phyloP scores from a whole-genome alignment of 139 green algal genomes.

The Coelastrella sp. region DNA sequence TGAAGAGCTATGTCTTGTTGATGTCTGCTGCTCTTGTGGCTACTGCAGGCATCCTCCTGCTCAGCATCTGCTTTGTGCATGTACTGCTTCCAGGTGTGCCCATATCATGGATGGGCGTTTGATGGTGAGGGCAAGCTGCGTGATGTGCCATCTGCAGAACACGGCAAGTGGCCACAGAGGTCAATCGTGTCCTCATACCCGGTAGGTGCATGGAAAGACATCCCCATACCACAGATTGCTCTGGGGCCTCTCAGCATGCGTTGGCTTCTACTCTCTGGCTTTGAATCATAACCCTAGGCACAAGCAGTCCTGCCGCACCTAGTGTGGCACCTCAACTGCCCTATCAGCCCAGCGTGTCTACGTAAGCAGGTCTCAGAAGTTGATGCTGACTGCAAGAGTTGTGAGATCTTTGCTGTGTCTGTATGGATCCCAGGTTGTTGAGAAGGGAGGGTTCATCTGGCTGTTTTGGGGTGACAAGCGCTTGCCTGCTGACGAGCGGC shows the following conservation, averaged over 20 bases:
- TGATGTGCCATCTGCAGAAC: slow-evolving; percentile 56
- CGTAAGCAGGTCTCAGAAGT: background rate
- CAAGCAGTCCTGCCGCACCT: no score
- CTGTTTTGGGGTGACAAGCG: slow-evolving; percentile 80
- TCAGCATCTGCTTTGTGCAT: background rate
- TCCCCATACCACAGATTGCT: slow-evolving; percentile 35
- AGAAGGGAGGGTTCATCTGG: slow-evolving; percentile 84
- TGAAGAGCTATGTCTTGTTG: no score
- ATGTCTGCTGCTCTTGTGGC: slow-evolving; percentile 57
- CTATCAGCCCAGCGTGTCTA: background rate
- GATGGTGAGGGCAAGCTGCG: slow-evolving; percentile 67
- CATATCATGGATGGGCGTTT: slow-evolving; percentile 86
- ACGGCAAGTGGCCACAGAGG: slow-evolving; percentile 68
- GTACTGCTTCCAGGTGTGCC: slow-evolving; percentile 55
- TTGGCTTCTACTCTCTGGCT: no score
- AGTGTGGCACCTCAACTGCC: no score
- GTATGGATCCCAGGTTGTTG: slow-evolving; percentile 35
- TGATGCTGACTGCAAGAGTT: background rate
- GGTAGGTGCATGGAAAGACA: slow-evolving; percentile 52
- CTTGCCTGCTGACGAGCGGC: slow-evolving; percentile 79
- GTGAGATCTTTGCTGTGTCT: background rate
- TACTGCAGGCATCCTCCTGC: slow-evolving; percentile 37
- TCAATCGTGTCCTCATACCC: slow-evolving; percentile 71
- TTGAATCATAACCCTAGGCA: no score
- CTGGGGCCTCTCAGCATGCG: no score